phyloP scores from a whole-genome alignment of 2,329 filamentous ascomycete species.

The Cladosporium sp. region DNA sequence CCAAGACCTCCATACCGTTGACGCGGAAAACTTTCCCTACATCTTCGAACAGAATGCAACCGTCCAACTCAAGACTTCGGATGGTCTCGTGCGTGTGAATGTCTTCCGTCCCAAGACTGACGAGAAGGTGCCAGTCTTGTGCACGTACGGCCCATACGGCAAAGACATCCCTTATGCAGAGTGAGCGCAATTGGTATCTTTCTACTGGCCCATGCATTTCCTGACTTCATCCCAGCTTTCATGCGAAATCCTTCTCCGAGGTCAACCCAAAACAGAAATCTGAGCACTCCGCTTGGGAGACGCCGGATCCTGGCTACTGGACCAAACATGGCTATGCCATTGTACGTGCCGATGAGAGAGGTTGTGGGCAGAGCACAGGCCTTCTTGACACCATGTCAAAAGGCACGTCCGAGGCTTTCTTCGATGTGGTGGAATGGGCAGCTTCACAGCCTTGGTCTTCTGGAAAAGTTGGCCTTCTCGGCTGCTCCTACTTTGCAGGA shows the following conservation, averaged over 20 bases:
- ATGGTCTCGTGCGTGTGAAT: slow-evolving; percentile 29
- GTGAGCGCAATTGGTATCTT: too few species aligned
- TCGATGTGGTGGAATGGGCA: slow-evolving; percentile 40
- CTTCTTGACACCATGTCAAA: slow-evolving; percentile 37
- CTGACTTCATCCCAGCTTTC: slow-evolving; percentile 37
- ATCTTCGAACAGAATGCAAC: slow-evolving; percentile 31
- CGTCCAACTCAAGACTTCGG: slow-evolving; percentile 25
- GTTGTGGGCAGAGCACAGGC: slow-evolving; percentile 32
- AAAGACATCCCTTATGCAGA: slow-evolving; percentile 64
- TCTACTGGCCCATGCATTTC: background rate
- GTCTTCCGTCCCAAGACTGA: slow-evolving; percentile 31
- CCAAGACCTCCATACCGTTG: slow-evolving; percentile 28
- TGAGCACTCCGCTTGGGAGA: slow-evolving; percentile 43
- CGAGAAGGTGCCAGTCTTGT: slow-evolving; percentile 53
- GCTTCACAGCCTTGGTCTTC: slow-evolving; percentile 42
- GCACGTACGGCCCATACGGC: slow-evolving; percentile 69
- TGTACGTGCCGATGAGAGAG: slow-evolving; percentile 30
- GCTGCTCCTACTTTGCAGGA: slow-evolving; percentile 40
- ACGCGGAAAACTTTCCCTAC: slow-evolving; percentile 28
- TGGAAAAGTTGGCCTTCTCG: slow-evolving; percentile 39
- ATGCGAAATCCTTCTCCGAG: slow-evolving; percentile 44
- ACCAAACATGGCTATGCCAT: slow-evolving; percentile 30
- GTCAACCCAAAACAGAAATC: slow-evolving; percentile 36
- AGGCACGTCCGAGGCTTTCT: slow-evolving; percentile 41
- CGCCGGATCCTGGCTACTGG: slow-evolving; percentile 37